These are phyloP conservation scores for Blastosporella zonata DNA, from an alignment of 1,284 basidiomycete species.

Conservation along the genomic window DNA sequence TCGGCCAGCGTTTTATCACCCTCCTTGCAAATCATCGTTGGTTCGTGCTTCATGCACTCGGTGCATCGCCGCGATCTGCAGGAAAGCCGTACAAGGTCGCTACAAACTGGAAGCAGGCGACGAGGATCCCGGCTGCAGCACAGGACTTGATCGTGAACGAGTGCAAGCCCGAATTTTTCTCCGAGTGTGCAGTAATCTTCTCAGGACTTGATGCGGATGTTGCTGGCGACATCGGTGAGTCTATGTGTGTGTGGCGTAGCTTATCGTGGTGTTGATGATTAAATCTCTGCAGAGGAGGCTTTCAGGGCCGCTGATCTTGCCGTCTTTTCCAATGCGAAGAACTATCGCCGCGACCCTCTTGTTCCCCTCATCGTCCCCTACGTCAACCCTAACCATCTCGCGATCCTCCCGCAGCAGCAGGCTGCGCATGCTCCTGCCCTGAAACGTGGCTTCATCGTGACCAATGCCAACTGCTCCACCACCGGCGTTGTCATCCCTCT, in stretches of 20 bases:
- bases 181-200: conserved; percentile 87
- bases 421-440: conserved; percentile 67
- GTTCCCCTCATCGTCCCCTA: conserved; percentile 98
- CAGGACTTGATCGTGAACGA: conserved; percentile 73
- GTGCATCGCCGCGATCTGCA: conserved; percentile 87
- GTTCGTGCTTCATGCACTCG: conserved; percentile 86
- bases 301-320: conserved; percentile 88
- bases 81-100: conserved; percentile 82
- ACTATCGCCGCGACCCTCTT: conserved; percentile 88
- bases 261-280: conserved; percentile 9
- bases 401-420: conserved; percentile 84
- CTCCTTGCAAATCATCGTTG: conserved; percentile 89
- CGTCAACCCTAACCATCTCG: conserved; percentile 88
- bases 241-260: conserved; percentile 15
- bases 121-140: conserved; percentile 71
- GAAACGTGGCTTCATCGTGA: conserved; percentile 92
- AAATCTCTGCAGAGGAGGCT: conserved; percentile 65
- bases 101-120: conserved; percentile 89
- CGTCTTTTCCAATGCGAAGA: conserved; percentile 99
- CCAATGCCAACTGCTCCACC: conserved; percentile 98
- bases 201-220: conserved; percentile 94
- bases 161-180: conserved; percentile 79
- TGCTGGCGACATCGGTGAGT: conserved; percentile 90
- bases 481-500: conserved; percentile 94
- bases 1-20: conserved; percentile 93